Conservation (phyloP, 331 rosid species). For the Spiraea crenata region DNA sequence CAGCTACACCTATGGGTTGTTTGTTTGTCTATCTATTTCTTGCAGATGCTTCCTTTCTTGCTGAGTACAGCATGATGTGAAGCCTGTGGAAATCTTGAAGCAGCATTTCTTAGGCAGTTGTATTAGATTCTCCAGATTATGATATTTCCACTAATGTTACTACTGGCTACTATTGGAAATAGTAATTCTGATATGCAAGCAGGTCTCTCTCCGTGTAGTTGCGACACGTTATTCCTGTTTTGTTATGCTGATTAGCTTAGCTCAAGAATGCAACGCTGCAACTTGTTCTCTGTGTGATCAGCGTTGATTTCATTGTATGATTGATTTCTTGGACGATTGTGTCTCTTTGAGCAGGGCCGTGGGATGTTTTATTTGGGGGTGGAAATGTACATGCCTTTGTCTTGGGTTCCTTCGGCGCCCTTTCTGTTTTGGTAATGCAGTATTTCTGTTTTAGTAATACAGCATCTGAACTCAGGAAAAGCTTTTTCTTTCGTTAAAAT, state of each 20-base stretch:
- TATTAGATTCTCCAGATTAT: neutral
- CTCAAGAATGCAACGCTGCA: neutral
- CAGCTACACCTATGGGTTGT: slow-evolving; percentile 7
- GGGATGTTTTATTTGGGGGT: slow-evolving; percentile 94
- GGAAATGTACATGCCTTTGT: slow-evolving; percentile 91
- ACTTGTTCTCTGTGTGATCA: neutral
- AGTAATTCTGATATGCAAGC: slow-evolving; percentile 28
- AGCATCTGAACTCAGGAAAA: slow-evolving; percentile 1
- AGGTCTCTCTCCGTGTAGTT: slow-evolving; percentile 95
- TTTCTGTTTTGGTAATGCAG: slow-evolving; percentile 35
- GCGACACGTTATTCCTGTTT: slow-evolving; percentile 1
- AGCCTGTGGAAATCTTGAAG: slow-evolving; percentile 99
- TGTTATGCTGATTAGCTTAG: neutral
- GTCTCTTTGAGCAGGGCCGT: slow-evolving; percentile 91
- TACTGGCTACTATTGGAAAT: slow-evolving; percentile 17
- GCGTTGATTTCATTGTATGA: slow-evolving; percentile 13
- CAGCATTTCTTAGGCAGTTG: slow-evolving; percentile 93
- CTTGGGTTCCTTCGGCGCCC: slow-evolving; percentile 73
- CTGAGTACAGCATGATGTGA: slow-evolving; percentile 87
- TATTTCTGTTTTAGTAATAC: neutral
- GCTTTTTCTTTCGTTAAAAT: neutral
- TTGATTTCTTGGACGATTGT: slow-evolving; percentile 61
- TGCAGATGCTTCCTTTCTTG: slow-evolving; percentile 94
- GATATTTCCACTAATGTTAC: neutral
- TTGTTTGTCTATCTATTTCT: slow-evolving; percentile 28